Conservation (phyloP, 129 eudicot species). For the Rutidosis leptorrhynchoides region DNA sequence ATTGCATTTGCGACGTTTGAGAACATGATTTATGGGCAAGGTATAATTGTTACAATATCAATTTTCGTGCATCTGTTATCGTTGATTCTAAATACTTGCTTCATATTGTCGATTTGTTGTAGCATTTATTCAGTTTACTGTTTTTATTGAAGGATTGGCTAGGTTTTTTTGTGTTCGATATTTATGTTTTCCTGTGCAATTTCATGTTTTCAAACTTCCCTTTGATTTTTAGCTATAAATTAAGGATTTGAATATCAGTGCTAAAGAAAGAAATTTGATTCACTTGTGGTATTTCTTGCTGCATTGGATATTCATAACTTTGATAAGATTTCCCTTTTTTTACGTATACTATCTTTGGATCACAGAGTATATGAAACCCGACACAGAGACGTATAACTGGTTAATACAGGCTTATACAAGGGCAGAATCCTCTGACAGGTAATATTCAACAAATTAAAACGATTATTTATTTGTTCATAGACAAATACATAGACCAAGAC, state of each 20-base stretch:
- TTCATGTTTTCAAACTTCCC: background rate
- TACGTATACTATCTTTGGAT: slow-evolving; percentile 30
- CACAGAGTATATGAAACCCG: slow-evolving; percentile 91
- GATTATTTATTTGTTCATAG: background rate
- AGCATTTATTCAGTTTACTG: background rate
- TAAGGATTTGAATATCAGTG: background rate
- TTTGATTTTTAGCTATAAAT: background rate
- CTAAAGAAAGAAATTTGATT: too few relatives aligned
- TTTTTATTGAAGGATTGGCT: background rate
- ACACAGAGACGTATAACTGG: slow-evolving; percentile 96
- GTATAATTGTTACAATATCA: slow-evolving; percentile 29
- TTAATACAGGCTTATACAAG: slow-evolving; percentile 96
- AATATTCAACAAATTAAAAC: slow-evolving; percentile 6
- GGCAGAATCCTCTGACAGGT: slow-evolving; percentile 95
- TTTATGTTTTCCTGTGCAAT: background rate
- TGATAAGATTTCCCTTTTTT: background rate
- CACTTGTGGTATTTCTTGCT: background rate
- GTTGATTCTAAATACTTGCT: background rate
- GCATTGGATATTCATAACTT: background rate
- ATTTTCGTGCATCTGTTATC: background rate
- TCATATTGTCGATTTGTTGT: background rate
- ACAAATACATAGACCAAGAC: background rate
- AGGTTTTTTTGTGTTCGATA: background rate
- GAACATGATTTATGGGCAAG: slow-evolving; percentile 95
- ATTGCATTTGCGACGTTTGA: slow-evolving; percentile 85